phyloP scores from a whole-genome alignment of 2,329 filamentous ascomycete species.

The Penicillium sp. region DNA sequence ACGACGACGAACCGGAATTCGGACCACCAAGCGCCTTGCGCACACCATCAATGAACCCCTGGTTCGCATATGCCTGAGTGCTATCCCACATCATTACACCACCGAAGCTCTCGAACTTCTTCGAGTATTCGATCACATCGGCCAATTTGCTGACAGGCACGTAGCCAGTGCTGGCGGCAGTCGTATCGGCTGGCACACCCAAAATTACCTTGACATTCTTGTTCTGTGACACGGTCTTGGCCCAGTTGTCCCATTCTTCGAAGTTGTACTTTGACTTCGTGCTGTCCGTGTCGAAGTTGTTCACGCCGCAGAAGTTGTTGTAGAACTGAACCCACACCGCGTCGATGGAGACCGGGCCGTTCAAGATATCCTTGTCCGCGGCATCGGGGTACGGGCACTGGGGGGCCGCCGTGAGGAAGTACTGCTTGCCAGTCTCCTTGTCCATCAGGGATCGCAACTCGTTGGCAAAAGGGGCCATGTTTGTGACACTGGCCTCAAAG shows the following conservation, averaged over 20 bases:
- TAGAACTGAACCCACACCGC: slow-evolving; percentile 67
- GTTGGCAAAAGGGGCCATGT: slow-evolving; percentile 63
- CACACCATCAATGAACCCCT: slow-evolving; percentile 55
- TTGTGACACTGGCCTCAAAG: slow-evolving; percentile 61
- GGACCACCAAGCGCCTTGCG: slow-evolving; percentile 33
- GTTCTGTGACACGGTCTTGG: slow-evolving; percentile 58
- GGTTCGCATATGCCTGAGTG: slow-evolving; percentile 60
- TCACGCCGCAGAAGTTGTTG: slow-evolving; percentile 66
- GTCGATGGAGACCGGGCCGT: slow-evolving; percentile 57
- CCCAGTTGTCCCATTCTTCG: slow-evolving; percentile 66
- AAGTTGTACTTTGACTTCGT: slow-evolving; percentile 62
- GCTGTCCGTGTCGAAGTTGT: slow-evolving; percentile 50
- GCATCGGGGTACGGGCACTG: slow-evolving; percentile 68
- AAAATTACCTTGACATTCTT: slow-evolving; percentile 61
- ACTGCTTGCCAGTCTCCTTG: slow-evolving; percentile 52
- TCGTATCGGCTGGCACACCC: slow-evolving; percentile 59
- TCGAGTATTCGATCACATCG: slow-evolving; percentile 55
- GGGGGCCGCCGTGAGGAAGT: slow-evolving; percentile 64
- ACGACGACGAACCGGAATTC: slow-evolving; percentile 50
- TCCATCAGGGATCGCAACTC: slow-evolving; percentile 59
- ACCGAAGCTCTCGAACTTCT: slow-evolving; percentile 61
- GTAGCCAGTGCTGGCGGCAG: slow-evolving; percentile 59
- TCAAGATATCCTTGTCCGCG: slow-evolving; percentile 58
- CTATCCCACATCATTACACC: slow-evolving; percentile 72
- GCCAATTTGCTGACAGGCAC: slow-evolving; percentile 48